phyloP scores from a whole-genome alignment of 352 stramenopile species.

The Nothophytophthora sp. region DNA sequence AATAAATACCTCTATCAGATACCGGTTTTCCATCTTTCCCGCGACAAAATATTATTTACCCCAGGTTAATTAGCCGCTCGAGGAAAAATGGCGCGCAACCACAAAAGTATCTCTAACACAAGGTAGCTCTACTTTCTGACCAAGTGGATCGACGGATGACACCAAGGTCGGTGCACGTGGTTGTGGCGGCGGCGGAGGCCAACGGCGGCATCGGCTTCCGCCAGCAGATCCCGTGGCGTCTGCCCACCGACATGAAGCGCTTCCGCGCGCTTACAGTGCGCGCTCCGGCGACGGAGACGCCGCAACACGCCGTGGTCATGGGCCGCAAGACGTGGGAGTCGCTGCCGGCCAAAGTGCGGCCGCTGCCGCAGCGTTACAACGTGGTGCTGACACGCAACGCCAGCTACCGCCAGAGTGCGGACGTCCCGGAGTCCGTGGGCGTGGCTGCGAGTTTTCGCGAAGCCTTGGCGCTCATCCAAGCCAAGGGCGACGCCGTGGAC shows the following conservation, averaged over 20 bases:
- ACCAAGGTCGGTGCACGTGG: slow-evolving; percentile 62
- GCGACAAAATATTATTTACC: too few species aligned
- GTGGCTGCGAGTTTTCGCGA: slow-evolving; percentile 89
- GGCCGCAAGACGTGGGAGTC: slow-evolving; percentile 99
- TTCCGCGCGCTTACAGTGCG: slow-evolving; percentile 94
- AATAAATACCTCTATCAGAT: too few species aligned
- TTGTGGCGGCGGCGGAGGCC: slow-evolving; percentile 87
- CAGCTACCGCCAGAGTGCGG: slow-evolving; percentile 35
- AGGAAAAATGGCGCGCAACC: too few species aligned
- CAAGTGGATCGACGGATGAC: background rate
- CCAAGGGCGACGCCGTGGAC: slow-evolving; percentile 75
- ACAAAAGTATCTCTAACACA: too few species aligned
- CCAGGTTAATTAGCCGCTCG: too few species aligned
- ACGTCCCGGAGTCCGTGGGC: slow-evolving; percentile 80
- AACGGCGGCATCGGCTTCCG: slow-evolving; percentile 88
- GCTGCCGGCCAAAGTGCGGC: slow-evolving; percentile 96
- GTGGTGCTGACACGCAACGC: slow-evolving; percentile 93
- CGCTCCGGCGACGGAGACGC: slow-evolving; percentile 8
- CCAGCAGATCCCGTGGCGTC: slow-evolving; percentile 93
- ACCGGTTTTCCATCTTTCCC: too few species aligned
- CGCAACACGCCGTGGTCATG: slow-evolving; percentile 98
- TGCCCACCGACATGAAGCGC: slow-evolving; percentile 96
- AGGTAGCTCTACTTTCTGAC: background rate
- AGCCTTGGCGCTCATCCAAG: slow-evolving; percentile 86
- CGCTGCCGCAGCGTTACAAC: slow-evolving; percentile 95